Conservation (phyloP, 1,284 basidiomycete genomes). For the Cutaneotrichosporon arboriforme region DNA sequence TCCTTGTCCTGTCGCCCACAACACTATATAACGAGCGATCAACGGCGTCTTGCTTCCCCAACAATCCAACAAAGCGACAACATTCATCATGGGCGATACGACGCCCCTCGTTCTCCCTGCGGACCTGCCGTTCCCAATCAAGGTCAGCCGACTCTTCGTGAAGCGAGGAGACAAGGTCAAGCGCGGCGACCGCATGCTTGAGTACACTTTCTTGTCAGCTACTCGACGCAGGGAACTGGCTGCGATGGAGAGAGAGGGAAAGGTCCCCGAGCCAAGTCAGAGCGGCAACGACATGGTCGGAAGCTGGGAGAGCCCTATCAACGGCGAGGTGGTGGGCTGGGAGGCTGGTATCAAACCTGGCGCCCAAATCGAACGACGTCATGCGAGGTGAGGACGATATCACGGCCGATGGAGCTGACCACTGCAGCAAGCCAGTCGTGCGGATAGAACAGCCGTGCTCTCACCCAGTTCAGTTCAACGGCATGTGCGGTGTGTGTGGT, state of each 20-base stretch:
- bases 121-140: slow-evolving; percentile 71
- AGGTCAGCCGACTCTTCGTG: slow-evolving; percentile 61
- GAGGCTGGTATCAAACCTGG: slow-evolving; percentile 29
- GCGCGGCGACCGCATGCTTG: slow-evolving; percentile 68
- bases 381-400: slow-evolving; percentile 33
- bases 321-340: slow-evolving; percentile 55
- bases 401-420: slow-evolving; percentile 3
- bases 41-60: neutral
- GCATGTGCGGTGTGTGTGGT: slow-evolving; percentile 88
- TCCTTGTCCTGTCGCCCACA: neutral
- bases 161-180: slow-evolving; percentile 51
- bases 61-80: neutral
- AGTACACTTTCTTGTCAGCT: slow-evolving; percentile 62
- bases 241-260: slow-evolving; percentile 15
- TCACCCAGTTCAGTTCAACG: slow-evolving; percentile 85
- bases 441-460: slow-evolving; percentile 78
- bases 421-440: slow-evolving; percentile 54
- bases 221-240: slow-evolving; percentile 16
- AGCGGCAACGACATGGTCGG: slow-evolving; percentile 66
- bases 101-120: slow-evolving; percentile 55
- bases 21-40: too few species aligned
- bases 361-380: slow-evolving; percentile 30
- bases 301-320: slow-evolving; percentile 78
- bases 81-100: slow-evolving; percentile 29
- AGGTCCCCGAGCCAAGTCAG: slow-evolving; percentile 29